These are phyloP conservation scores for Arthrinium phaeospermum DNA, from an alignment of 2,329 filamentous ascomycete genomes.

Conservation along the genomic window DNA sequence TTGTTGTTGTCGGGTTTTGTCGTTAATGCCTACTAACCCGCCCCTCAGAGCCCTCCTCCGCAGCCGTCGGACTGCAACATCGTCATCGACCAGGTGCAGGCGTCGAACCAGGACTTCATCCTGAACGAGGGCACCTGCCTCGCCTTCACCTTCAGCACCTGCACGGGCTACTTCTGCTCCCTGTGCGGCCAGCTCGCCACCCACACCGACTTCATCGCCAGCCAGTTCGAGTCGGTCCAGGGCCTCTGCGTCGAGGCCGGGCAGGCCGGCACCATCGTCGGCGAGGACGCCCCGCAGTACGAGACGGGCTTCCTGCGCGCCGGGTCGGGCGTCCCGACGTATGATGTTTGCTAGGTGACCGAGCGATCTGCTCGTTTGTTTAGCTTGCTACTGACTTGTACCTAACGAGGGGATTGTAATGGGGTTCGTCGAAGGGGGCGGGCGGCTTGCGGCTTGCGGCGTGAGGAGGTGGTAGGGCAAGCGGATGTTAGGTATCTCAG, in stretches of 20 bases:
- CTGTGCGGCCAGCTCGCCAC: slow-evolving; percentile 41
- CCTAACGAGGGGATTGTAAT: neutral
- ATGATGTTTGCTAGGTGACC: slow-evolving; percentile 38
- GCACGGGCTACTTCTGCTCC: slow-evolving; percentile 46
- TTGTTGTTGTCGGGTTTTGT: neutral
- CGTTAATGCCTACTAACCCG: neutral
- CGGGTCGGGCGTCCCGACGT: slow-evolving; percentile 37
- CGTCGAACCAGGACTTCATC: slow-evolving; percentile 35
- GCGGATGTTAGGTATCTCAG: neutral
- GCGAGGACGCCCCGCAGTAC: slow-evolving; percentile 42
- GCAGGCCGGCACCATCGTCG: slow-evolving; percentile 42
- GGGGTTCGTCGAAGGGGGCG: neutral
- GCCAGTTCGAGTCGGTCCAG: slow-evolving; percentile 40
- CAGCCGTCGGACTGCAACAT: slow-evolving; percentile 39
- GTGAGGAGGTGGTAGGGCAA: neutral
- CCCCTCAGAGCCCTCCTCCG: slow-evolving; percentile 37
- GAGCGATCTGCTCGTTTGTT: neutral
- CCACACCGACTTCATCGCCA: slow-evolving; percentile 42
- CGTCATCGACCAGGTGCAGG: slow-evolving; percentile 39
- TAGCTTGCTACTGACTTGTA: too few species aligned
- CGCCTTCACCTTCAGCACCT: slow-evolving; percentile 41
- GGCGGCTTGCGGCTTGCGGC: neutral
- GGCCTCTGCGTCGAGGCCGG: slow-evolving; percentile 41
- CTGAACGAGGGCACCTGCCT: slow-evolving; percentile 41
- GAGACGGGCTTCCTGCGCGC: slow-evolving; percentile 41